Evolutionary conservation across 1,139 yeast species (phyloP).

Genomic region (Taphrina populina): DNA sequence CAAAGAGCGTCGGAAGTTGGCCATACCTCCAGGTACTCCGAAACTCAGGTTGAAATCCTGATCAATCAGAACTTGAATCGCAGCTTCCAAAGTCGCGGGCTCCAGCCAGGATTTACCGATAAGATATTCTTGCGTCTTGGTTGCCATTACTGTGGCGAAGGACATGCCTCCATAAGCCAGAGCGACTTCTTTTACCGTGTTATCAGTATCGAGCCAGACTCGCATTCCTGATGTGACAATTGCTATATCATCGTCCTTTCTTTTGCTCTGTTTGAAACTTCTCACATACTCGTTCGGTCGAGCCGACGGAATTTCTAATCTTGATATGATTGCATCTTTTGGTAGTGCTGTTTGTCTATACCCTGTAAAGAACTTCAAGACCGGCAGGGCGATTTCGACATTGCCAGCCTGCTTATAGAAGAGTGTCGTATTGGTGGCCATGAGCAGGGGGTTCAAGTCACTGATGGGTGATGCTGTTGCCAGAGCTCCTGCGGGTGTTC

Average conservation of each 20-base stretch:
- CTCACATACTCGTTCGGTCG: slow-evolving; percentile 46
- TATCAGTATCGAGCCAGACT: slow-evolving; percentile 40
- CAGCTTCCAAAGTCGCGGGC: slow-evolving; percentile 42
- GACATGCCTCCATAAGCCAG: slow-evolving; percentile 53
- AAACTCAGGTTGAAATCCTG: slow-evolving; percentile 48
- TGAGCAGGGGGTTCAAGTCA: slow-evolving; percentile 51
- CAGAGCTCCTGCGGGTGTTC: slow-evolving; percentile 53
- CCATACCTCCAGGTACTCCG: slow-evolving; percentile 54
- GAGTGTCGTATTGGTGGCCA: slow-evolving; percentile 48
- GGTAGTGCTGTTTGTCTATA: slow-evolving; percentile 49
- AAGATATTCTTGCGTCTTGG: slow-evolving; percentile 44
- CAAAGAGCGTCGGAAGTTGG: slow-evolving; percentile 49
- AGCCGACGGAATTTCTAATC: slow-evolving; percentile 49
- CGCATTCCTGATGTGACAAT: slow-evolving; percentile 50
- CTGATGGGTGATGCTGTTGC: slow-evolving; percentile 55
- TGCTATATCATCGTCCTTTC: slow-evolving; percentile 54
- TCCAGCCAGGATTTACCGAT: slow-evolving; percentile 42
- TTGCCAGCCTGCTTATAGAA: slow-evolving; percentile 44
- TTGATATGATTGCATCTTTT: slow-evolving; percentile 45
- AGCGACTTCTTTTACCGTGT: slow-evolving; percentile 43
- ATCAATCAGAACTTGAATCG: slow-evolving; percentile 43
- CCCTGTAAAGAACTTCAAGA: slow-evolving; percentile 50
- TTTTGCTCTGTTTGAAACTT: slow-evolving; percentile 51
- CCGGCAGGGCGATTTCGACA: slow-evolving; percentile 42
- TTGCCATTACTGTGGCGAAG: slow-evolving; percentile 49